Evolutionary conservation across 2,329 filamentous ascomycete genomes (phyloP), one percentile per base, ranked within the genome.

Genomic region (Rhinocladiella mackenziei): DNA sequence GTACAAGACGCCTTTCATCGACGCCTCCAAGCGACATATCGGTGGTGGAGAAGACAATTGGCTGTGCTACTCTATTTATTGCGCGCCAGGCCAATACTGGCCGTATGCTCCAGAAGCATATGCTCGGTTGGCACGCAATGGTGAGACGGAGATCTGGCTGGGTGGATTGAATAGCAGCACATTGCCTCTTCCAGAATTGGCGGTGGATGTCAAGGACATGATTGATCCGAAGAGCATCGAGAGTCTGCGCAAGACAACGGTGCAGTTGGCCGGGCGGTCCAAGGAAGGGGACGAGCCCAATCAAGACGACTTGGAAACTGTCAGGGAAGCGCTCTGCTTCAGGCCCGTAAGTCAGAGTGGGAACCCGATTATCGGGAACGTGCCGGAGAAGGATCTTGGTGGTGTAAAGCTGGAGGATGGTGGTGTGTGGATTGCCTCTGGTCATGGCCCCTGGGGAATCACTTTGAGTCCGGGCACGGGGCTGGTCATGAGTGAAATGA

Each of bases 401-500:
- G 43, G 41, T 37, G 37, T 3, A 17, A 62, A 53, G 50, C 53
- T 51, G 11, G 62, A 57, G 10, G 59, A 54, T 1, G 68, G 82
- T 2, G 84, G 84, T 3, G 80, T 91, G 0, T 89, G 78, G 59
- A 62, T 89, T 26, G 80, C 81, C 1, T 72, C 81, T 3, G 85
- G 86, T 0, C 85, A 89, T 68, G 85, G 84, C 0, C 81, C 84
- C 0, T 89, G 85, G 85, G 85, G 84, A 0, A 84, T 84, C 18
- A 75, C 71, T 35, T 58, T 80, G 57, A 71, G 72, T 11, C 64
- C 86, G 20, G 85, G 84, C 1, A 89, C 83, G 0, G 86, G 85
- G 0, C 75, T 76, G 53, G 78, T 86, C 4, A 67, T 89, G 66
- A 75, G 81, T 8, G 84, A 89, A 65, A 71, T 89, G 73, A 72